Conservation (phyloP, 495 filamentous ascomycete genomes). For the Penicillium subrubescens region DNA sequence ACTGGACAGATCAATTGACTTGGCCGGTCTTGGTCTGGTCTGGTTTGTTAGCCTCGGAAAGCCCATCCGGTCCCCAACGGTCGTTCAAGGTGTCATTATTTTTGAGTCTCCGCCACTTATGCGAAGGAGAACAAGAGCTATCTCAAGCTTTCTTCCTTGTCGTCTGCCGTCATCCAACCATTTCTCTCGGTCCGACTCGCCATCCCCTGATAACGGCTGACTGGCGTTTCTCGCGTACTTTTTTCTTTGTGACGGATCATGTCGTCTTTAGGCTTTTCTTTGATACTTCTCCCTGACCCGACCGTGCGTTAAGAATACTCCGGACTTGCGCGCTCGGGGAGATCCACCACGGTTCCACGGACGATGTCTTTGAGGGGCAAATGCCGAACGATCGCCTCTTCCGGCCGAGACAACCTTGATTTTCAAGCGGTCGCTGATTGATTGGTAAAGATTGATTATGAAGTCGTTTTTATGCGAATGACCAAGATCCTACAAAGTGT, state of each 20-base stretch:
- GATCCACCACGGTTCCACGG: slow-evolving; percentile 22
- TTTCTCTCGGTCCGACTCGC: background rate
- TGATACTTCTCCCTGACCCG: background rate
- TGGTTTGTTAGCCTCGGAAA: background rate
- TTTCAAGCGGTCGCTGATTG: background rate
- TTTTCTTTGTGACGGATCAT: background rate
- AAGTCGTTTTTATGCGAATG: background rate
- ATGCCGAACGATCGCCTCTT: slow-evolving; percentile 30
- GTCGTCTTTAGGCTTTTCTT: background rate
- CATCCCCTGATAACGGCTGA: background rate
- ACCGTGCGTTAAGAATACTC: background rate
- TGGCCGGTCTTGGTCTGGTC: background rate
- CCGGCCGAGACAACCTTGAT: slow-evolving; percentile 26
- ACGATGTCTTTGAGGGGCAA: slow-evolving; percentile 2
- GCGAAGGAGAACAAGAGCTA: background rate
- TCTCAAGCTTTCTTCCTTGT: background rate
- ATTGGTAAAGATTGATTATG: background rate
- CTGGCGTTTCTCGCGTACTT: background rate
- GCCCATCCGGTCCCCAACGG: background rate
- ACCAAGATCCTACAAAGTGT: background rate
- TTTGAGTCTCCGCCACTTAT: too few relatives aligned
- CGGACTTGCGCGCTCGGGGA: slow-evolving; percentile 5
- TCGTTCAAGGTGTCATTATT: background rate
- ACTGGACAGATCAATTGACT: background rate
- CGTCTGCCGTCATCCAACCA: background rate